Conservation (phyloP, 352 stramenopile species). For the Blastocystis sp. region DNA sequence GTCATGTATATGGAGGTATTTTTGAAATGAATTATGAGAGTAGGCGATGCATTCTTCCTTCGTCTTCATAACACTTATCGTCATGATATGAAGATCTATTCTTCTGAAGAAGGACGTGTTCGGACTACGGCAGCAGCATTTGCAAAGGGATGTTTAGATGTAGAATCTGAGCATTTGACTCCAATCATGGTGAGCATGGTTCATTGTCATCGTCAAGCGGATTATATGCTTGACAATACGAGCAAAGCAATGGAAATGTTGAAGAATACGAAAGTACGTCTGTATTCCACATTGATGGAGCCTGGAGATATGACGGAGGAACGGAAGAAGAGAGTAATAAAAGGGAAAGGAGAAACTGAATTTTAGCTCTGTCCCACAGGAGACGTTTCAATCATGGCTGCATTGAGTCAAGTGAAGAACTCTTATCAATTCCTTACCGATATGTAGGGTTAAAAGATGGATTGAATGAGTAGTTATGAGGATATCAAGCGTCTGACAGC, state of each 20-base stretch:
- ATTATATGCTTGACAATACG: slow-evolving; percentile 94
- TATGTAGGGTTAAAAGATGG: background rate
- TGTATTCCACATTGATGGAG: slow-evolving; percentile 65
- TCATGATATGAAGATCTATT: slow-evolving; percentile 99
- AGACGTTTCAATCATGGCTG: background rate
- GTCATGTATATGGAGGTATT: slow-evolving; percentile 71
- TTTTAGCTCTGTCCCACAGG: slow-evolving; percentile 22
- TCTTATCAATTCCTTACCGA: background rate
- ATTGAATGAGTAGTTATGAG: background rate
- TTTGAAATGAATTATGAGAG: background rate
- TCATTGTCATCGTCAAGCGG: slow-evolving; percentile 77
- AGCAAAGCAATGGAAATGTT: slow-evolving; percentile 89
- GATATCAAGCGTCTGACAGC: slow-evolving; percentile 20
- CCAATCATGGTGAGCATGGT: slow-evolving; percentile 95
- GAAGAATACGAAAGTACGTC: slow-evolving; percentile 78
- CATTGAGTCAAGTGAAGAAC: slow-evolving; percentile 21
- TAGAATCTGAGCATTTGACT: slow-evolving; percentile 90
- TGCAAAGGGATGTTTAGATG: slow-evolving; percentile 86
- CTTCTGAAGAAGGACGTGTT: slow-evolving; percentile 93
- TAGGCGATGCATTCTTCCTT: slow-evolving; percentile 73
- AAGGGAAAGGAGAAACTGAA: background rate
- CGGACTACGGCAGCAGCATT: slow-evolving; percentile 99
- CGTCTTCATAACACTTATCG: slow-evolving; percentile 96
- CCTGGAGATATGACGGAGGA: slow-evolving; percentile 62
- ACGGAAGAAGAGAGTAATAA: background rate